Conservation (phyloP, 2,329 filamentous ascomycete genomes). For the Juglanconis juglandina region DNA sequence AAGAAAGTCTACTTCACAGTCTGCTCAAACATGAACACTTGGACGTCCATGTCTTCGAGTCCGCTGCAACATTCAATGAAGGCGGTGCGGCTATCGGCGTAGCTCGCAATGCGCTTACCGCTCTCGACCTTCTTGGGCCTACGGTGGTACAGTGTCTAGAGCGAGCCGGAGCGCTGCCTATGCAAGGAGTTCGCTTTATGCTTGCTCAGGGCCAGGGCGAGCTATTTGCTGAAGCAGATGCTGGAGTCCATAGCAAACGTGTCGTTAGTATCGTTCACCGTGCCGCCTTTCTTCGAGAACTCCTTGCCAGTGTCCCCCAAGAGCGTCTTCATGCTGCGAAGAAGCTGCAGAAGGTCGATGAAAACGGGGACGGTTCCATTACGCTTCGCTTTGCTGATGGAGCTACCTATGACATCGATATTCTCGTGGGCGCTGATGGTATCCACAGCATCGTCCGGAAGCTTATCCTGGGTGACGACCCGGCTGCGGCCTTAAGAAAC, state of each 20-base stretch:
- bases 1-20: conserved; percentile 4
- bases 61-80: not conserved
- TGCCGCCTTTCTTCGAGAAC: conserved; percentile 19
- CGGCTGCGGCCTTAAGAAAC: conserved; percentile 21
- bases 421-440: conserved; percentile 39
- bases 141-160: conserved; percentile 15
- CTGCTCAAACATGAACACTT: not conserved
- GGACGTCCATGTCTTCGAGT: conserved; percentile 6
- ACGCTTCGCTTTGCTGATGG: conserved; percentile 22
- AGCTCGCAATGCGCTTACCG: not conserved
- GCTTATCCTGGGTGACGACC: conserved; percentile 28
- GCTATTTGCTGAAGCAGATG: not conserved
- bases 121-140: not conserved
- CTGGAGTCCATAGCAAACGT: not conserved
- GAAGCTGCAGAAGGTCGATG: conserved; percentile 18
- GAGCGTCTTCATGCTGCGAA: conserved; percentile 24
- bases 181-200: not conserved
- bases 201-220: not conserved
- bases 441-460: conserved; percentile 35
- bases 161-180: not conserved
- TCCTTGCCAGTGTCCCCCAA: conserved; percentile 17
- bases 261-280: conserved; percentile 19
- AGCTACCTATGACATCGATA: conserved; percentile 27
- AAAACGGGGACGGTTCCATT: not conserved
- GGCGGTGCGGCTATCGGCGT: not conserved